Conservation (phyloP, 1,139 yeast species). For the Protomyces lactucae-debilis region DNA sequence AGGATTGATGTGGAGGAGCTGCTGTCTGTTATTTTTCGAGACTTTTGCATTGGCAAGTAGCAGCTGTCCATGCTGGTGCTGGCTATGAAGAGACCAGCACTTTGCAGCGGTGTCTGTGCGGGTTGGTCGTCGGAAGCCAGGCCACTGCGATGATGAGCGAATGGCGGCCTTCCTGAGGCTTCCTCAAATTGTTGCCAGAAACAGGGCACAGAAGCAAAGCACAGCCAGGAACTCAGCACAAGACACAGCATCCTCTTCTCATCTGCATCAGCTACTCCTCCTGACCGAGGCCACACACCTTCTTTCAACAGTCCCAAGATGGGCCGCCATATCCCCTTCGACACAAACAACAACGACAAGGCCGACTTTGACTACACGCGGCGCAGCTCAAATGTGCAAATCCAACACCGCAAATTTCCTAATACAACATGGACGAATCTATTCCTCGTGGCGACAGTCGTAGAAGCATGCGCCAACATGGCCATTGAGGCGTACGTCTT, state of each 20-base stretch:
- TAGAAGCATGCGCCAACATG: slow-evolving; percentile 19
- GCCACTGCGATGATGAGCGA: background rate
- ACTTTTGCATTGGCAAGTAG: slow-evolving; percentile 88
- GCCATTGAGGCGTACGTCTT: slow-evolving; percentile 24
- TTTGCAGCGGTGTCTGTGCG: too few species aligned
- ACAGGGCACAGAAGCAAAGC: too few species aligned
- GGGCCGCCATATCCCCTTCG: background rate
- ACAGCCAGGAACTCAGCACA: background rate
- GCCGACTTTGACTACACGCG: background rate
- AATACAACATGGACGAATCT: slow-evolving; percentile 18
- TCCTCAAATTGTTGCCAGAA: too few species aligned
- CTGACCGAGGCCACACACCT: background rate
- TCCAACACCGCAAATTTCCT: slow-evolving; percentile 1
- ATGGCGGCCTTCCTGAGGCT: background rate
- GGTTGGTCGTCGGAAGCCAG: too few species aligned
- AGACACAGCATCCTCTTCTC: background rate
- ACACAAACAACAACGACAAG: background rate
- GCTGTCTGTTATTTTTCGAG: slow-evolving; percentile 82
- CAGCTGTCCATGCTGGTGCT: background rate
- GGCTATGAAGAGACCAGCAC: background rate
- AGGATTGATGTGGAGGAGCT: slow-evolving; percentile 87
- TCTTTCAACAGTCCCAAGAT: background rate
- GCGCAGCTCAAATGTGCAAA: background rate
- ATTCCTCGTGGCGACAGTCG: slow-evolving; percentile 17
- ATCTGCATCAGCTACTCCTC: background rate